Percentiles rank a stretch among this genome's conserved stretches.
Conservation (phyloP, 495 filamentous ascomycete genomes). For the Talaromyces nanjingensis region DNA sequence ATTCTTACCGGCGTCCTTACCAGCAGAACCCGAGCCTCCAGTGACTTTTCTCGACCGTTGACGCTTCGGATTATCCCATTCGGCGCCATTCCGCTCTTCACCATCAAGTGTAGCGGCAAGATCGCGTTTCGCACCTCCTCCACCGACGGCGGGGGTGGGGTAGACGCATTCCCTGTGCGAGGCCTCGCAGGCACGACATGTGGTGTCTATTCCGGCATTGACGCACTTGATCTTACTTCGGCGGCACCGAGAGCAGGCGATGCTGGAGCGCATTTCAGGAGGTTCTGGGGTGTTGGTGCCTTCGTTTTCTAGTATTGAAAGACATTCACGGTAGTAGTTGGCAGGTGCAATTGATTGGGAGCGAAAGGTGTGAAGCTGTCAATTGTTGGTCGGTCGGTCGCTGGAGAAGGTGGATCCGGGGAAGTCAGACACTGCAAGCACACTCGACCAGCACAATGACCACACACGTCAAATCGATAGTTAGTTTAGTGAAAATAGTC, state of each 20-base stretch:
- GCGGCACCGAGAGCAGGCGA: conserved; percentile 71
- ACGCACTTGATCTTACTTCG: conserved; percentile 81
- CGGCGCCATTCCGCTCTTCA: conserved; percentile 48
- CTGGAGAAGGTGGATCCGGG: not conserved
- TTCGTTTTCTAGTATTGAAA: conserved; percentile 4
- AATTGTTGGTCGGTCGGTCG: not conserved
- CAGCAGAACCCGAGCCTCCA: conserved; percentile 18
- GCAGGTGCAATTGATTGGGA: not conserved
- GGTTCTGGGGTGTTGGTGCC: not conserved
- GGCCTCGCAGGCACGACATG: conserved; percentile 70
- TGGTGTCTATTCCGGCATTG: conserved; percentile 67
- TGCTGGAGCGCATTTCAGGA: conserved; percentile 62
- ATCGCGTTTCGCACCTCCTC: conserved; percentile 50
- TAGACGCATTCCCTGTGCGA: conserved; percentile 74
- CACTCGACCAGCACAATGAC: not conserved
- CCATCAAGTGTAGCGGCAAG: conserved; percentile 39
- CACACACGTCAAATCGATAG: too few relatives aligned
- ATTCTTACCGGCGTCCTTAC: conserved; percentile 28
- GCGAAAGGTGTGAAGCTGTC: not conserved
- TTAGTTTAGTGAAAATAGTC: too few relatives aligned
- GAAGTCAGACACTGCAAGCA: not conserved
- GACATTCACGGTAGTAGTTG: conserved; percentile 7
- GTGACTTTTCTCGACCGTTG: conserved; percentile 43
- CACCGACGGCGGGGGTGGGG: conserved; percentile 53
- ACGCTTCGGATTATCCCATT: conserved; percentile 54